phyloP scores from a whole-genome alignment of 257 asterid genomes.

The Lavandula angustifolia region DNA sequence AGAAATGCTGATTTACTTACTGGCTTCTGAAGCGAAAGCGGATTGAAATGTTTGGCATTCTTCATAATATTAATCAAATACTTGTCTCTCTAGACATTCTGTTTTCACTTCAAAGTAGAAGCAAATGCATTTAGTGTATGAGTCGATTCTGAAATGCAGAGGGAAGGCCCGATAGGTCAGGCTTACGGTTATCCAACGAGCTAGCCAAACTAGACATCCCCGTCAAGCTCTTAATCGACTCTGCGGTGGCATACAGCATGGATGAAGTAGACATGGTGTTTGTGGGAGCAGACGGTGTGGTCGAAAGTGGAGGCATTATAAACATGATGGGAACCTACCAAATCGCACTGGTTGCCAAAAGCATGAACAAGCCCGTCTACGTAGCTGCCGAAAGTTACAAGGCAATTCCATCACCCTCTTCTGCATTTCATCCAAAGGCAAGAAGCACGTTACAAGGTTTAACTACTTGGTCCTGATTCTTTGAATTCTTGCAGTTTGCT shows the following conservation, averaged over 20 bases:
- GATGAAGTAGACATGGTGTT: constrained; percentile 95
- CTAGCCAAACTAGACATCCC: constrained; percentile 88
- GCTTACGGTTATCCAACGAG: constrained; percentile 76
- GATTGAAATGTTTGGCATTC: neutral
- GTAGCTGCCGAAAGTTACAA: constrained; percentile 97
- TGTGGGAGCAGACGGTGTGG: constrained; percentile 96
- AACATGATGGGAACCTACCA: constrained; percentile 99
- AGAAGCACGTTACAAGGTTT: neutral
- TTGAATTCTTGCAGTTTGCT: constrained; percentile 63
- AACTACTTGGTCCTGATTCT: neutral
- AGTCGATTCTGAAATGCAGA: constrained; percentile 53
- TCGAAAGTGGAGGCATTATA: constrained; percentile 91
- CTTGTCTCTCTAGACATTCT: neutral
- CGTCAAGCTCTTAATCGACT: constrained; percentile 87
- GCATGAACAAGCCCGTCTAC: constrained; percentile 94
- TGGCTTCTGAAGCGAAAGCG: too few species aligned
- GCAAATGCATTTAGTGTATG: constrained; percentile 8
- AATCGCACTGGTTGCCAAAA: constrained; percentile 88
- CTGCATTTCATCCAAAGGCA: neutral
- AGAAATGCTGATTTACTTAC: too few species aligned
- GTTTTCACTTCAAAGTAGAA: neutral
- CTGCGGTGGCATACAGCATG: constrained; percentile 96
- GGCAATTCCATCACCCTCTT: constrained; percentile 40
- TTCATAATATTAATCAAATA: neutral
- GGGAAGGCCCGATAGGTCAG: constrained; percentile 93